Conservation (phyloP, 805 yeast genomes). For the Candida khao-thaluensis region DNA sequence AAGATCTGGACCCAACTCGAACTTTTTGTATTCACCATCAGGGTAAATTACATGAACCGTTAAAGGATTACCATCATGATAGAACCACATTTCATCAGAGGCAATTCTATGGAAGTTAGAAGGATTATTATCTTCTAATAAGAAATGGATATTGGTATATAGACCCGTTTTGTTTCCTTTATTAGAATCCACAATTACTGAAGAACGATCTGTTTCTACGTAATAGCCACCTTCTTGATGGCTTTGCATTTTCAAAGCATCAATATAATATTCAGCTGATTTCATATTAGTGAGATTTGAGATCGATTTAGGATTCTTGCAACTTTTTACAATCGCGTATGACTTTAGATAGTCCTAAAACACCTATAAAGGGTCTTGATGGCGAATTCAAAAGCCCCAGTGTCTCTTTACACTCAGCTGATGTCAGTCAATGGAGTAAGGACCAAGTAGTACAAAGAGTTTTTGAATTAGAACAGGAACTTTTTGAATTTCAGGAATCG, state of each 20-base stretch:
- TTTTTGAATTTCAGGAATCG: constrained; percentile 43
- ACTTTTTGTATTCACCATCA: constrained; percentile 19
- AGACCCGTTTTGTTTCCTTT: constrained; percentile 22
- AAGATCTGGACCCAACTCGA: constrained; percentile 17
- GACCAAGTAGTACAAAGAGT: constrained; percentile 22
- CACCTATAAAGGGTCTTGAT: constrained; percentile 1
- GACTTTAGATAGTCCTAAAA: constrained; percentile 2
- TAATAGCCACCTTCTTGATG: constrained; percentile 27
- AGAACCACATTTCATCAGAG: constrained; percentile 26
- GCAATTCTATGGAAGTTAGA: constrained; percentile 22
- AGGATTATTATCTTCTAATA: constrained; percentile 20
- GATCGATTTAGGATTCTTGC: no score
- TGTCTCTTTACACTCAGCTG: not conserved
- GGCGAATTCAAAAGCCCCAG: not conserved
- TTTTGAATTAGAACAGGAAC: constrained; percentile 36
- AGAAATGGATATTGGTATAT: constrained; percentile 22
- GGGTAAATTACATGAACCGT: constrained; percentile 24
- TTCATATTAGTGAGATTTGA: no score
- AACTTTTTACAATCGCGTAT: no score
- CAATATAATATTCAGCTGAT: constrained; percentile 16
- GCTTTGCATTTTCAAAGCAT: constrained; percentile 13
- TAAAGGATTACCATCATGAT: constrained; percentile 22
- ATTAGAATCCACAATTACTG: constrained; percentile 16
- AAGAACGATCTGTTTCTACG: constrained; percentile 16
- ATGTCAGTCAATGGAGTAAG: constrained; percentile 10